A percentile compares a stretch with the other conserved stretches of the same genome.
These are phyloP conservation scores for Lactarius psammicola DNA, from an alignment of 768 basidiomycete species.

Conservation along the genomic window DNA sequence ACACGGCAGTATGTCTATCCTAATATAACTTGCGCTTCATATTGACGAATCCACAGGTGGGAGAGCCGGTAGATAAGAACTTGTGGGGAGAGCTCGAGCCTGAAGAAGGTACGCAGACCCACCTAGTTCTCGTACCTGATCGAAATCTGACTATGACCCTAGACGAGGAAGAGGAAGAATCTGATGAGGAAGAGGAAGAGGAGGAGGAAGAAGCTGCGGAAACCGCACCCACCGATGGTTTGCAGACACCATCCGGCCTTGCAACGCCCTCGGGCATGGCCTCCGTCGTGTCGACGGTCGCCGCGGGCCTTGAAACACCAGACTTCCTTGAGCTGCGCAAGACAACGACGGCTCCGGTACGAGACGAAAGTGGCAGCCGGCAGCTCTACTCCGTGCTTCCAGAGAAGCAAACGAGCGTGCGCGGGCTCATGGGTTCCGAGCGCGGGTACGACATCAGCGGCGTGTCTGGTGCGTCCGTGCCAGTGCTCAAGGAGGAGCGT, in stretches of 20 bases:
- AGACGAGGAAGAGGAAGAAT: constrained; percentile 62
- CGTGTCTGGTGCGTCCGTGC: constrained; percentile 59
- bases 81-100: constrained; percentile 96
- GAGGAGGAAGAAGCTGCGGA: constrained; percentile 54
- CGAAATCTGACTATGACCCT: constrained; percentile 38
- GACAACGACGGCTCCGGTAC: constrained; percentile 54
- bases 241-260: constrained; percentile 91
- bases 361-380: constrained; percentile 60
- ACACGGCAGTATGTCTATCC: constrained; percentile 61
- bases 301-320: constrained; percentile 95
- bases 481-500: constrained; percentile 90
- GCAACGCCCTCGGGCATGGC: constrained; percentile 97
- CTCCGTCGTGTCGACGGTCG: constrained; percentile 94
- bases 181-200: constrained; percentile 61
- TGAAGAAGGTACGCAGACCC: constrained; percentile 70
- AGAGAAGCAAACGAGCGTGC: constrained; percentile 81
- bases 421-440: constrained; percentile 96
- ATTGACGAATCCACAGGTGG: constrained; percentile 48
- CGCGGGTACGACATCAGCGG: constrained; percentile 88
- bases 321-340: constrained; percentile 97
- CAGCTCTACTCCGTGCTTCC: constrained; percentile 93
- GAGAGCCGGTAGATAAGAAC: constrained; percentile 86
- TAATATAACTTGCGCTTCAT: background rate
- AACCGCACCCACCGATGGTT: constrained; percentile 64
- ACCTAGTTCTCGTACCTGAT: background rate